Conservation (phyloP, 2,329 filamentous ascomycete species). For the Didymellaceae sp. region DNA sequence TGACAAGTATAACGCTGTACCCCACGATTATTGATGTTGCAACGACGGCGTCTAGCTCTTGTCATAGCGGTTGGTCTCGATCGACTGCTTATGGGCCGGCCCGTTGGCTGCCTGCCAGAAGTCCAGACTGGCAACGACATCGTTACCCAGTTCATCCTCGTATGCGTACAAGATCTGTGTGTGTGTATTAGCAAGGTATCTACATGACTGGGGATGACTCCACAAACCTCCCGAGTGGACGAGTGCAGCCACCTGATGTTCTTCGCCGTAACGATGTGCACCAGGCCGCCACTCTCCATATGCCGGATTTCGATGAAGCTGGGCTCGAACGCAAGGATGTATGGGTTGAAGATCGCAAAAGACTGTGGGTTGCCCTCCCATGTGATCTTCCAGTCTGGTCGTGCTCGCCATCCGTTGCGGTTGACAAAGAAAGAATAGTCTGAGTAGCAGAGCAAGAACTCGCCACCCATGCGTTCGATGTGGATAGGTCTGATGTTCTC, state of each 20-base stretch:
- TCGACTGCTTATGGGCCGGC: conserved; percentile 32
- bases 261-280: conserved; percentile 95
- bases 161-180: conserved; percentile 93
- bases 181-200: neutral
- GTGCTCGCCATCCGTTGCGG: conserved; percentile 93
- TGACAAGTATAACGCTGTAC: neutral
- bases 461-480: conserved; percentile 94
- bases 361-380: conserved; percentile 94
- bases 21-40: neutral
- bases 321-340: conserved; percentile 95
- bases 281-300: conserved; percentile 87
- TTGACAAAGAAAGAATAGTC: conserved; percentile 99
- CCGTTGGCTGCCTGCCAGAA: conserved; percentile 72
- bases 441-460: conserved; percentile 97
- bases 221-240: conserved; percentile 86
- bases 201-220: neutral
- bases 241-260: conserved; percentile 98
- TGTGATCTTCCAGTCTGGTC: conserved; percentile 95
- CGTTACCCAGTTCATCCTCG: conserved; percentile 92
- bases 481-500: conserved; percentile 95
- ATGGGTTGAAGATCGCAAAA: conserved; percentile 95
- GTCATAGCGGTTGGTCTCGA: conserved; percentile 37
- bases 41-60: conserved; percentile 30
- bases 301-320: conserved; percentile 97
- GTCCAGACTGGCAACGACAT: conserved; percentile 92